Evolutionary conservation across 2,329 filamentous ascomycete species (phyloP).

Genomic region (Trichoderma afroharzianum): DNA sequence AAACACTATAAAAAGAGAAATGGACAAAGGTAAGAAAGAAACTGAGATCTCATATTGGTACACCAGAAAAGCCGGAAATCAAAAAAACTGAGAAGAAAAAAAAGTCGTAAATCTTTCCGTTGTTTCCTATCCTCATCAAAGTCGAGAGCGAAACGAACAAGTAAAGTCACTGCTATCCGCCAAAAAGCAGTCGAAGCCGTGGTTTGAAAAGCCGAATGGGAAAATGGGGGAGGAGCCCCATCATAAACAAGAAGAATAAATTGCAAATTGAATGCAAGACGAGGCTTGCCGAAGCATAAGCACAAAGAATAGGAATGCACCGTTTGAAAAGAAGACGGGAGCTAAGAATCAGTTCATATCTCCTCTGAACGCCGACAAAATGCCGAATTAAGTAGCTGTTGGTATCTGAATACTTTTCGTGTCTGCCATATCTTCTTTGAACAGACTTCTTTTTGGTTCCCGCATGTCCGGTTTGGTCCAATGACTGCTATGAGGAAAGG

Average conservation of each 20-base stretch:
- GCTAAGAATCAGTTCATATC: conserved; percentile 1
- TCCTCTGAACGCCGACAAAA: conserved; percentile 6
- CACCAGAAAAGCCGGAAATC: not conserved
- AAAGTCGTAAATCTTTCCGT: not conserved
- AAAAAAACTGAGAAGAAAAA: not conserved
- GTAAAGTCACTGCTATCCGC: not conserved
- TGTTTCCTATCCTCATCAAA: not conserved
- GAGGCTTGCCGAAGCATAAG: not conserved
- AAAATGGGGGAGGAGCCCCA: not conserved
- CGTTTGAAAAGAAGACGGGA: not conserved
- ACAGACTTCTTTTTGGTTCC: not conserved
- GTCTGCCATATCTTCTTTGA: not conserved
- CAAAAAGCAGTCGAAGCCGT: not conserved
- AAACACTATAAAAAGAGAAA: not conserved
- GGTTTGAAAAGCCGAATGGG: not conserved
- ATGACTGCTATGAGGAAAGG: conserved; percentile 2
- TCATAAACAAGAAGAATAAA: not conserved
- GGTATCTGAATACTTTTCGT: not conserved
- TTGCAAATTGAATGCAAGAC: conserved; percentile 4
- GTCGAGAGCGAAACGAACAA: not conserved
- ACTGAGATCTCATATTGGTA: not conserved
- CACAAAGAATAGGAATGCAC: not conserved
- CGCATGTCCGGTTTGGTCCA: not conserved
- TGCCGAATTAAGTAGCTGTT: conserved; percentile 9
- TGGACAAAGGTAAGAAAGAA: not conserved